Evolutionary conservation across 2,329 filamentous ascomycete genomes (phyloP), one percentile per base, ranked within the genome.

Genomic region (Alternaria dauci): DNA sequence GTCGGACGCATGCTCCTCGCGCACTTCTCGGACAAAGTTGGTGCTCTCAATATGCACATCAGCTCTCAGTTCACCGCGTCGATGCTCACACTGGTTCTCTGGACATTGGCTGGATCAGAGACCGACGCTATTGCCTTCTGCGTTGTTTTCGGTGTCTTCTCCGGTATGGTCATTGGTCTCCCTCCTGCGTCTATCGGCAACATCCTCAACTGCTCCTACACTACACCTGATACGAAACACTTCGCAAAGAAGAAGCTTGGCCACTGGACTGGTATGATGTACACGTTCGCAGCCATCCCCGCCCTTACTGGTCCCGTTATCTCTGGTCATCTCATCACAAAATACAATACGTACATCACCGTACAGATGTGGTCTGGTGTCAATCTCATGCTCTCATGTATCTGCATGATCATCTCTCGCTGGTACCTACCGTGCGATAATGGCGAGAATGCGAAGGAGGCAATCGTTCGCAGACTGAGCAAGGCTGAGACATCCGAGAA

Each of bases 231-330:
- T n/a, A 71, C 67, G 8, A 62, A 54, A 14, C 54, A 68, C 23
- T 57, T 72, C 25, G 69, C 69, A 9, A 76, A 78, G 68, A 57
- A 78, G 52, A 81, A 79, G 56, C 79, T 85, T 8, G 83, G 83
- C 14, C 82, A 84, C 54, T 85, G 83, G 83, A 81, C 78, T 3
- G 83, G 83, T 42, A 84, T 84, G 82, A 83, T 84, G 82, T 85
- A 84, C 73, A 79, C 78, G 11, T 71, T 75, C 44, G 78, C 82
- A 8, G 81, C 81, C 2, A 67, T 80, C 1, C 80, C 79, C n/a
- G 77, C 81, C 2, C 75, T 85, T 9, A 73, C 77, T 5, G 83
- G 83, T 2, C 83, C 83, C 1, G 71, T 84, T 58, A 80, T 85
- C 57, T 80, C 80, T 18, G 83, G 83, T 9, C 74, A 81, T 59